Evolutionary conservation across 306 rosid genomes (phyloP), one percentile per base, ranked within the genome.

Genomic region (Canavalia gladiata): DNA sequence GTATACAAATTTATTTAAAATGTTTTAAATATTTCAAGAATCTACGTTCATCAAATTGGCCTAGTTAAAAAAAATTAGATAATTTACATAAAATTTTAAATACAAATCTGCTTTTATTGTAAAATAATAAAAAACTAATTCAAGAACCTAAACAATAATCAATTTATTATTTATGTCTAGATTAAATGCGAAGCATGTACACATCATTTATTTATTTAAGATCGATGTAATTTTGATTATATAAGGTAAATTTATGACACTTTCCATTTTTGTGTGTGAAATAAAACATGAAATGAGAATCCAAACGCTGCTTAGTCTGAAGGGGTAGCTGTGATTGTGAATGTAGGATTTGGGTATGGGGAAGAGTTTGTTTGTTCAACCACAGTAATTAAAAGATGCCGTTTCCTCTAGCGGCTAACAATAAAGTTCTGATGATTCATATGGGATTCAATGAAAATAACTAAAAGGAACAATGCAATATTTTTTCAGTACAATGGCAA

Each of bases 181-280:
- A 33, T 4, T 31, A 10, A 33, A 60, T 11, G 67, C 7, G 18
- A 60, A 31, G 1, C 6, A 8, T 59, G 67, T 33, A 59, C 1
- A 10, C 50, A 8, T 31, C 11, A 76, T 76, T 46, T 46, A 10
- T 75, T 57, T 4, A 57, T 55, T 30, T 28, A 43, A 42, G 25
- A 18, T 18, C 25, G 51, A 51, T 55, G 77, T 6, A 8, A 33
- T 73, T 54, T 42, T 41, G 6, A 30, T 18, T 18, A 18, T 18
- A 33, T 7, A 33, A 3, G 10, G 1, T 35, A 45, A 35, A 81
- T 1, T 52, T 1, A 66, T 45, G 58, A 10, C 7, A 47, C 74
- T 69, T 82, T 55, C 88, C 49, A 77, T 42, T 80, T 34, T 81
- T 29, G 82, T 79, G 78, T 56, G 65, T 65, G 76, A 68, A 76